Percentiles rank a stretch among this genome's conserved stretches.
Conservation (phyloP, 2,329 filamentous ascomycete species). For the Exophiala calicioides region DNA sequence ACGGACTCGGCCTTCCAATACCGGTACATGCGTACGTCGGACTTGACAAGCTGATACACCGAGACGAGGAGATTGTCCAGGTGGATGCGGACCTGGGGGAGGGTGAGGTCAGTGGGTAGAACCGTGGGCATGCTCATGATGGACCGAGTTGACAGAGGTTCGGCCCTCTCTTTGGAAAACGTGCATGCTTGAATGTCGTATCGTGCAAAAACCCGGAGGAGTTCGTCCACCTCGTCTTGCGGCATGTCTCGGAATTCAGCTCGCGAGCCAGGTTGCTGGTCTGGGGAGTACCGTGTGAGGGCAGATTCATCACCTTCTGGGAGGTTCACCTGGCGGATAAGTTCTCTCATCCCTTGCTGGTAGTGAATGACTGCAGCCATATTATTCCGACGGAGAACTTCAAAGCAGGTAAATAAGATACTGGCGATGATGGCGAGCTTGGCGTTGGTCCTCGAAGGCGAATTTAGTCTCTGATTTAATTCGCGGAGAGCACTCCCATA, state of each 20-base stretch:
- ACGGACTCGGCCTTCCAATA: constrained; percentile 29
- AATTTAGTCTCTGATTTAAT: constrained; percentile 48
- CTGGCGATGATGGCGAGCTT: constrained; percentile 63
- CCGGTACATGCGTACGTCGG: constrained; percentile 31
- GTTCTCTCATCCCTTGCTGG: constrained; percentile 30
- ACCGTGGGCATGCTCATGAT: constrained; percentile 23
- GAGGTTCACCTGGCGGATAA: constrained; percentile 32
- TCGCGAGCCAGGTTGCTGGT: constrained; percentile 5
- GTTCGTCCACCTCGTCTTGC: constrained; percentile 31
- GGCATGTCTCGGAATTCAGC: constrained; percentile 28
- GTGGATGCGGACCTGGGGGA: constrained; percentile 31
- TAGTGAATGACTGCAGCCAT: constrained; percentile 34
- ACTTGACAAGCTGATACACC: constrained; percentile 33
- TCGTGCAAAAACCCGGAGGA: constrained; percentile 32
- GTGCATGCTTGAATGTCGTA: constrained; percentile 35
- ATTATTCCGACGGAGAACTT: constrained; percentile 41
- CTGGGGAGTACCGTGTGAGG: constrained; percentile 17
- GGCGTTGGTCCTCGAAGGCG: constrained; percentile 49
- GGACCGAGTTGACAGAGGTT: constrained; percentile 23
- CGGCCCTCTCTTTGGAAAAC: constrained; percentile 30
- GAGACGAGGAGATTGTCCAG: constrained; percentile 33
- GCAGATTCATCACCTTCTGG: constrained; percentile 33
- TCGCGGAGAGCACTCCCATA: constrained; percentile 60
- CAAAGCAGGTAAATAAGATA: constrained; percentile 67
- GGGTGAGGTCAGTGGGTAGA: constrained; percentile 26